Evolutionary conservation across 306 rosid genomes (phyloP).

Genomic region (Lathyrus tuberosus): DNA sequence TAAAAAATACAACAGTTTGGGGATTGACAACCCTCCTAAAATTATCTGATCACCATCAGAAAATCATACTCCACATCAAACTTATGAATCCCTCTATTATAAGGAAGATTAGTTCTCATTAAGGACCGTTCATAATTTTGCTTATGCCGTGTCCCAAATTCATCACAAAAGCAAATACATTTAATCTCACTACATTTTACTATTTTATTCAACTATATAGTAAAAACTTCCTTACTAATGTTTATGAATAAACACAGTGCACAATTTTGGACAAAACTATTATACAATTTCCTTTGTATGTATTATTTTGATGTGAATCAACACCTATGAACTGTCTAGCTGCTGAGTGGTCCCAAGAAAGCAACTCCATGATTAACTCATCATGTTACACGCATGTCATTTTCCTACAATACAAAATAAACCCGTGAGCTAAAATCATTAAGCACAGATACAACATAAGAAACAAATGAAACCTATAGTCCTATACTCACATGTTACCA

Average conservation of each 20-base stretch:
- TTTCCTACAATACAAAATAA: conserved; percentile 9
- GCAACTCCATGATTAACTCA: not conserved
- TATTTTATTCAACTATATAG: not conserved
- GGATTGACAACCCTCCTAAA: too few species aligned
- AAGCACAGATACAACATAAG: not conserved
- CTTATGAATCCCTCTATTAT: not conserved
- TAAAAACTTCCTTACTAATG: not conserved
- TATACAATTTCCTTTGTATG: not conserved
- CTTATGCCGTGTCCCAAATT: not conserved
- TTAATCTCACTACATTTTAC: not conserved
- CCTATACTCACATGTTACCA: not conserved
- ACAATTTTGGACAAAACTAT: not conserved
- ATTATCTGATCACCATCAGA: too few species aligned
- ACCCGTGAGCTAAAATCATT: not conserved
- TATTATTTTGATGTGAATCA: not conserved
- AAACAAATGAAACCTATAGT: not conserved
- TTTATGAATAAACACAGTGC: not conserved
- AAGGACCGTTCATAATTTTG: not conserved
- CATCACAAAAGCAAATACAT: not conserved
- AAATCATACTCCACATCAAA: too few species aligned
- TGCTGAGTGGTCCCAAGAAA: not conserved
- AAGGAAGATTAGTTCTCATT: not conserved
- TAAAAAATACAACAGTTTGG: too few species aligned
- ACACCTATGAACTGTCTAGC: not conserved
- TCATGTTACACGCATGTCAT: not conserved